Evolutionary conservation across 768 basidiomycete genomes (phyloP).

Genomic region (Coprinopsis marcescibilis): DNA sequence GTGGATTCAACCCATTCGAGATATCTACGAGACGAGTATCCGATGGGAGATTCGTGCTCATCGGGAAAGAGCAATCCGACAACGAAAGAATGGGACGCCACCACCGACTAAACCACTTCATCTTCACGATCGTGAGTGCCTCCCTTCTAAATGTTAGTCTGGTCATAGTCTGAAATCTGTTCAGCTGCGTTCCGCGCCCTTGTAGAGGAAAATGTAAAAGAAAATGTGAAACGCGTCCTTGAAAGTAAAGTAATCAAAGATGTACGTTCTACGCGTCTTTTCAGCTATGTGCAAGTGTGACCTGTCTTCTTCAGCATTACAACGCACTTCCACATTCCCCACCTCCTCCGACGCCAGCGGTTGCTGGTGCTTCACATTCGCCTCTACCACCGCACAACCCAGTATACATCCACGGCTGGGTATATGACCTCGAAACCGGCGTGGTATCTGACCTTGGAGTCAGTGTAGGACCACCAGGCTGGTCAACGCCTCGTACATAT

Average conservation of each 20-base stretch:
- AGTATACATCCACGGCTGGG: constrained; percentile 50
- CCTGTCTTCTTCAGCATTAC: background rate
- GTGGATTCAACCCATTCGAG: constrained; percentile 36
- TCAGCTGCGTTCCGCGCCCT: constrained; percentile 37
- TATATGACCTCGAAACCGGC: constrained; percentile 53
- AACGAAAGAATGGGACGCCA: background rate
- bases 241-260: constrained; percentile 23
- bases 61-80: constrained; percentile 17
- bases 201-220: constrained; percentile 39
- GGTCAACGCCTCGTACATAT: constrained; percentile 20
- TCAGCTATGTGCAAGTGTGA: background rate
- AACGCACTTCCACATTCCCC: background rate
- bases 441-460: constrained; percentile 42
- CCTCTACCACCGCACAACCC: constrained; percentile 9
- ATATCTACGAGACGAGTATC: constrained; percentile 28
- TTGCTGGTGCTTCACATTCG: background rate
- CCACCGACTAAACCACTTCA: constrained; percentile 19
- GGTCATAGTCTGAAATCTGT: background rate
- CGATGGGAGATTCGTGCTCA: constrained; percentile 34
- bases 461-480: constrained; percentile 32
- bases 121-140: constrained; percentile 26
- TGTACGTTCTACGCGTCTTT: constrained; percentile 14
- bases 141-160: background rate
- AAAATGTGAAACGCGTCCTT: constrained; percentile 24
- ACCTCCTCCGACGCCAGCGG: background rate